Percentiles rank a stretch among this genome's conserved stretches.
phyloP scores from a whole-genome alignment of 352 stramenopile species.

The Phytophthora europaea region DNA sequence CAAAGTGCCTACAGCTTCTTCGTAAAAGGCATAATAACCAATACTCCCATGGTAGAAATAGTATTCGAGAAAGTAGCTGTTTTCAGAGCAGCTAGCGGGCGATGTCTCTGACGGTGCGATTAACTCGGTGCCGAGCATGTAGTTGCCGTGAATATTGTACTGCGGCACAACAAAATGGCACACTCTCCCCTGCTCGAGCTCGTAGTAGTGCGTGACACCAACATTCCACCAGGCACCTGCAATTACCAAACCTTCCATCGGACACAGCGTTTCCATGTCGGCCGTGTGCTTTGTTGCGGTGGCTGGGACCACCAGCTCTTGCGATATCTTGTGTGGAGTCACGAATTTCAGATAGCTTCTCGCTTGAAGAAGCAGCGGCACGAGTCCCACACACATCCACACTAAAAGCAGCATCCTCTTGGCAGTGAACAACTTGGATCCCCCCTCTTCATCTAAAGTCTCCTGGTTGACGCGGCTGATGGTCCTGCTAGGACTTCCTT shows the following conservation, averaged over 20 bases:
- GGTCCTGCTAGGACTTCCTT: not conserved
- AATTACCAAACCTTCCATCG: constrained; percentile 38
- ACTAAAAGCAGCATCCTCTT: constrained; percentile 26
- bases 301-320: constrained; percentile 28
- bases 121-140: constrained; percentile 25
- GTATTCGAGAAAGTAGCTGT: constrained; percentile 40
- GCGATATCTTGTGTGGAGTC: constrained; percentile 38
- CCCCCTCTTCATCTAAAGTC: constrained; percentile 1
- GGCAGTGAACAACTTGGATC: constrained; percentile 18
- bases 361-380: constrained; percentile 32
- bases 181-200: constrained; percentile 15
- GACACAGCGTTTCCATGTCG: constrained; percentile 27
- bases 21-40: constrained; percentile 40
- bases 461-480: constrained; percentile 5
- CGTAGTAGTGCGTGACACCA: constrained; percentile 36
- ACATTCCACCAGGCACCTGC: constrained; percentile 43
- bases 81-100: constrained; percentile 17
- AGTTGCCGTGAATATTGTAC: constrained; percentile 41
- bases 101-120: not conserved
- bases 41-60: constrained; percentile 46
- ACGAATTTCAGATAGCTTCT: constrained; percentile 45
- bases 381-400: constrained; percentile 34
- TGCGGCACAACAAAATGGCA: constrained; percentile 43
- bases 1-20: constrained; percentile 35
- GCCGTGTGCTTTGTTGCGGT: constrained; percentile 12